phyloP scores from a whole-genome alignment of 2,329 filamentous ascomycete genomes.

The Diaporthe citriasiana region DNA sequence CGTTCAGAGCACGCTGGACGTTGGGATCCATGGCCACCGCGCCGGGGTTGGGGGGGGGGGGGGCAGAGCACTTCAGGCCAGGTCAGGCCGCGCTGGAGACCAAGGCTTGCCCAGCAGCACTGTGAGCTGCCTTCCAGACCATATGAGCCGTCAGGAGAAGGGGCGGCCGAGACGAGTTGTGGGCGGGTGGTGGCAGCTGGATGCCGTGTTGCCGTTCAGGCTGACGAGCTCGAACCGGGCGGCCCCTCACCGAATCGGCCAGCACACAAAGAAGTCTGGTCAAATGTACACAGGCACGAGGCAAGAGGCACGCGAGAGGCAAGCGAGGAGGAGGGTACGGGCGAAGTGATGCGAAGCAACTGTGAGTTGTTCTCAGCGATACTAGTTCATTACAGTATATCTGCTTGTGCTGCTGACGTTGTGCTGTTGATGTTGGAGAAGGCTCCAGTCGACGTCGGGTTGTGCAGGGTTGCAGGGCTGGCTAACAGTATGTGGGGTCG shows the following conservation, averaged over 20 bases:
- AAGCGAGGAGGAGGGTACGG: neutral
- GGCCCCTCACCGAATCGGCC: slow-evolving; percentile 5
- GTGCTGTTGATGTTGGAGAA: slow-evolving; percentile 27
- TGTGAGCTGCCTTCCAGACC: slow-evolving; percentile 2
- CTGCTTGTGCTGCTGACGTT: slow-evolving; percentile 9
- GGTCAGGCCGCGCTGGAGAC: slow-evolving; percentile 9
- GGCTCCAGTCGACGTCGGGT: slow-evolving; percentile 10
- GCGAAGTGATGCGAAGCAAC: slow-evolving; percentile 2
- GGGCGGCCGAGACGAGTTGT: neutral
- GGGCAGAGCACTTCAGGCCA: neutral
- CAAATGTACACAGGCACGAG: slow-evolving; percentile 18
- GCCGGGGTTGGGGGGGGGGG: too few relatives aligned
- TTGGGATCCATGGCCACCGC: slow-evolving; percentile 80
- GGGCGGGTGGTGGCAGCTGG: neutral
- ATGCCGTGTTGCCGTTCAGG: neutral
- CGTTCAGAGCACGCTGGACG: slow-evolving; percentile 92
- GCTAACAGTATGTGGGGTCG: slow-evolving; percentile 15
- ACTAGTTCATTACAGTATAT: slow-evolving; percentile 15
- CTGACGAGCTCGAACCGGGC: neutral
- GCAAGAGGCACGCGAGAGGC: neutral
- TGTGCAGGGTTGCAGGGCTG: slow-evolving; percentile 17
- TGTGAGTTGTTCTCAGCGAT: slow-evolving; percentile 20
- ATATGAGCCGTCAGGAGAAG: neutral
- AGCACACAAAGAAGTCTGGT: neutral
- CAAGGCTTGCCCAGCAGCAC: slow-evolving; percentile 16